Base-by-base conservation (phyloP, 768 basidiomycete species). In the Tulasnella sp. region DNA sequence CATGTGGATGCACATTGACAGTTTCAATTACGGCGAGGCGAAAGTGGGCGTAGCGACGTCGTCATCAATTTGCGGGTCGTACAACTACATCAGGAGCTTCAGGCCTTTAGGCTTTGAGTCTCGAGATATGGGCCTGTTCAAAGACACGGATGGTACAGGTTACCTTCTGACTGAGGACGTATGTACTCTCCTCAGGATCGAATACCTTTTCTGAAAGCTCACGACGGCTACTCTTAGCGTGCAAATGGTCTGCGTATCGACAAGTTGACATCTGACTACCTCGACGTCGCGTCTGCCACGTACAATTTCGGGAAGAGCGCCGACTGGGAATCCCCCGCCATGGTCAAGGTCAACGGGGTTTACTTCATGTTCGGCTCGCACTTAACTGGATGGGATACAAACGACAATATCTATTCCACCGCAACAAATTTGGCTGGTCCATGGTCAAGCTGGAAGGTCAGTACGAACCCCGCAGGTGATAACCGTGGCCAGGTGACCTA, bases 1-100 rank as follows among this genome's bases (percentile, higher is more conserved):
- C 5, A 77, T 80, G 79, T 80, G 79, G 76, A 80, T 80, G 79
- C 79, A 80, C 68, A 71, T 80, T 44, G 79, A 80, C 56, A 71
- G 40, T 42, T 77, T 76, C 2, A 71, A 62, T 24, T 80, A 79
- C 40, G 79, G 79, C 79, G 79, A 79, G 40, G 79, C 79, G 1
- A 79, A 79, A 73, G 79, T 79, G 38, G 79, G 79, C 39, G 79
- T 79, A 7, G 79, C 79, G 19, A 79, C 79, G 19, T 74, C 72
- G 36, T 62, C 52, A 19, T 79, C 79, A 19, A 79, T 79, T 36
- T 79, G 79, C 40, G 79, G 79, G 31, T 36, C 79, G 36, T 79
- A 79, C 40, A 58, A 21, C 72, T 79, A 79, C 21, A 74, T 74
- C 40, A 56, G 72, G 36, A 74, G 72, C 79, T 79, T 74, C 42